These are phyloP conservation scores for Phyllosticta ampelicida DNA, from an alignment of 2,329 filamentous ascomycete genomes.

Conservation along the genomic window DNA sequence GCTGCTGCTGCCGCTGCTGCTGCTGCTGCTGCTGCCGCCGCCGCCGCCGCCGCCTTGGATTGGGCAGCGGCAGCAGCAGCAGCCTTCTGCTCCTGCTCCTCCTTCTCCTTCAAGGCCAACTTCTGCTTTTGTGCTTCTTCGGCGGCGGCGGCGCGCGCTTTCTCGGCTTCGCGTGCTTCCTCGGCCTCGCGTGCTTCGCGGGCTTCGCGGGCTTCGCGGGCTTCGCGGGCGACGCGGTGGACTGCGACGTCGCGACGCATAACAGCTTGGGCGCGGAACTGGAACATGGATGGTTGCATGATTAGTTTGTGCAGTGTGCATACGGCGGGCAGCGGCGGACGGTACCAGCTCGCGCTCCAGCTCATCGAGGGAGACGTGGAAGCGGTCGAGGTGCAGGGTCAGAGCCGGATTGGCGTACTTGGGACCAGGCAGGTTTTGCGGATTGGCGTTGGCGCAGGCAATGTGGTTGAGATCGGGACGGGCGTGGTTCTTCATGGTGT, in stretches of 20 bases:
- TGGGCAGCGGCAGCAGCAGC: background rate
- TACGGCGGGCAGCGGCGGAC: background rate
- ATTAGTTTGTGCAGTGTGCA: background rate
- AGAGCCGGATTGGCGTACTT: slow-evolving; percentile 30
- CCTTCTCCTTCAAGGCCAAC: slow-evolving; percentile 14
- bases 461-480: slow-evolving; percentile 5
- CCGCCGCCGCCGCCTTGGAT: slow-evolving; percentile 15
- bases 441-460: slow-evolving; percentile 34
- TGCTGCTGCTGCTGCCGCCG: slow-evolving; percentile 17
- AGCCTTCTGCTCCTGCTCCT: background rate
- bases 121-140: slow-evolving; percentile 14
- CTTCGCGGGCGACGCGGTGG: slow-evolving; percentile 24
- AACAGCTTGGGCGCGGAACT: slow-evolving; percentile 22
- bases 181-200: slow-evolving; percentile 18
- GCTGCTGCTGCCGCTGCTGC: slow-evolving; percentile 17
- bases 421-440: slow-evolving; percentile 34
- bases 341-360: slow-evolving; percentile 37
- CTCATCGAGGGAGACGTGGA: slow-evolving; percentile 42
- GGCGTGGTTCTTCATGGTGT: slow-evolving; percentile 11
- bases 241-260: slow-evolving; percentile 28
- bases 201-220: slow-evolving; percentile 22
- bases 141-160: background rate
- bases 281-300: background rate
- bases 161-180: slow-evolving; percentile 11
- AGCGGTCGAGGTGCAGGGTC: slow-evolving; percentile 31